These are phyloP conservation scores for Quercus phellos DNA, from an alignment of 331 rosid genomes.

Conservation along the genomic window DNA sequence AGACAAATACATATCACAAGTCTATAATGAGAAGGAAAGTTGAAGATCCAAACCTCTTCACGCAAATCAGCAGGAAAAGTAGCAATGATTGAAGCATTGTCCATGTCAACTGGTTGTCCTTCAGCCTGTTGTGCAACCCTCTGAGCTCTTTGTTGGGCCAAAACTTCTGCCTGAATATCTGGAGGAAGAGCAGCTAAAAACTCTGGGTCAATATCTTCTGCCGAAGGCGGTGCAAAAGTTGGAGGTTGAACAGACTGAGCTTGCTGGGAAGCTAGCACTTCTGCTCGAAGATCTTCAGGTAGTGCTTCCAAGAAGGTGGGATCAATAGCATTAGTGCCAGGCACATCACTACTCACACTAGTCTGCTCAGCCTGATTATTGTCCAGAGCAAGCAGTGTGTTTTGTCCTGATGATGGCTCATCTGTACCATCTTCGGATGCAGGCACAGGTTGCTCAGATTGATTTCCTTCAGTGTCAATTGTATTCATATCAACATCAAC, in stretches of 20 bases:
- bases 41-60: constrained; percentile 71
- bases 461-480: constrained; percentile 55
- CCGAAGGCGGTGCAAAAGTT: constrained; percentile 78
- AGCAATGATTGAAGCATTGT: constrained; percentile 95
- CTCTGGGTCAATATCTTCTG: constrained; percentile 94
- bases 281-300: constrained; percentile 93
- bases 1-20: constrained; percentile 7
- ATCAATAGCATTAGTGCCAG: constrained; percentile 84
- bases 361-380: constrained; percentile 53
- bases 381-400: constrained; percentile 41
- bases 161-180: constrained; percentile 93
- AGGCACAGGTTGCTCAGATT: constrained; percentile 41
- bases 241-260: constrained; percentile 92
- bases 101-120: constrained; percentile 99
- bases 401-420: constrained; percentile 49
- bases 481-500: constrained; percentile 73
- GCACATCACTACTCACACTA: constrained; percentile 57
- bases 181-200: constrained; percentile 99
- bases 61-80: constrained; percentile 99
- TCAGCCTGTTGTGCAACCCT: constrained; percentile 89
- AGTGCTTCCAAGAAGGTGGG: constrained; percentile 98
- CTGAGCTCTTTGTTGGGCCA: constrained; percentile 97
- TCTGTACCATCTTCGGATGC: constrained; percentile 48
- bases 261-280: constrained; percentile 97
- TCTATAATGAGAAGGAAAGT: constrained; percentile 5